A percentile compares a stretch with the other conserved stretches of the same genome.
phyloP scores from a whole-genome alignment of 805 yeast genomes.

The Ogataea salicorniae region DNA sequence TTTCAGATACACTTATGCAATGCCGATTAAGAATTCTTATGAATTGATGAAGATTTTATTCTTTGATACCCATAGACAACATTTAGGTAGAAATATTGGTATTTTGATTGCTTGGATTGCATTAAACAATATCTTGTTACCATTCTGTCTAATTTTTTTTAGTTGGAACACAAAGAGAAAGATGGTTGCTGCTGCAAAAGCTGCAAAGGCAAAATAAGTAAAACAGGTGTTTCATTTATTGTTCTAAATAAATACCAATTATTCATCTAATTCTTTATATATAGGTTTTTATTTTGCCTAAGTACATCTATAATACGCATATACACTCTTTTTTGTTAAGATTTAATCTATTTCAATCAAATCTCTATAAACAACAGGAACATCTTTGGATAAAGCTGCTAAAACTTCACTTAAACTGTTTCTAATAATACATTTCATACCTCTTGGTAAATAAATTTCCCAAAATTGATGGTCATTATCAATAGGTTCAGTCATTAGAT shows the following conservation, averaged over 20 bases:
- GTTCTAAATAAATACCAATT: too few relatives aligned
- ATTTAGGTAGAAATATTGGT: conserved; percentile 57
- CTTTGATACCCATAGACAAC: conserved; percentile 50
- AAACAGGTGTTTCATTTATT: too few relatives aligned
- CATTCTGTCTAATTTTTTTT: conserved; percentile 40
- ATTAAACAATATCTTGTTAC: conserved; percentile 38
- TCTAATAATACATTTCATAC: conserved; percentile 6
- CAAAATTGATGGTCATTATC: conserved; percentile 1
- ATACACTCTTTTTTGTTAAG: background rate
- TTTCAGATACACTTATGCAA: conserved; percentile 59
- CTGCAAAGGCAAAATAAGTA: background rate
- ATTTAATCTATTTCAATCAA: background rate
- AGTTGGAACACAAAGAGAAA: conserved; percentile 32
- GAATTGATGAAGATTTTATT: conserved; percentile 58
- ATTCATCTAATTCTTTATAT: too few relatives aligned
- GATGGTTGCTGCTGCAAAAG: conserved; percentile 4
- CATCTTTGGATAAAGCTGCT: background rate
- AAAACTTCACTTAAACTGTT: conserved; percentile 6
- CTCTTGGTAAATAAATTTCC: conserved; percentile 8
- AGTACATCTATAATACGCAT: background rate
- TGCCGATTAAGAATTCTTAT: conserved; percentile 64
- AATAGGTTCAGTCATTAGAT: background rate
- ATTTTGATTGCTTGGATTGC: conserved; percentile 58
- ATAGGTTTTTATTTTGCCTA: background rate
- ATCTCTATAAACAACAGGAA: background rate